Evolutionary conservation across 1,284 basidiomycete species (phyloP).

Genomic region (Leccinum pachyderme): DNA sequence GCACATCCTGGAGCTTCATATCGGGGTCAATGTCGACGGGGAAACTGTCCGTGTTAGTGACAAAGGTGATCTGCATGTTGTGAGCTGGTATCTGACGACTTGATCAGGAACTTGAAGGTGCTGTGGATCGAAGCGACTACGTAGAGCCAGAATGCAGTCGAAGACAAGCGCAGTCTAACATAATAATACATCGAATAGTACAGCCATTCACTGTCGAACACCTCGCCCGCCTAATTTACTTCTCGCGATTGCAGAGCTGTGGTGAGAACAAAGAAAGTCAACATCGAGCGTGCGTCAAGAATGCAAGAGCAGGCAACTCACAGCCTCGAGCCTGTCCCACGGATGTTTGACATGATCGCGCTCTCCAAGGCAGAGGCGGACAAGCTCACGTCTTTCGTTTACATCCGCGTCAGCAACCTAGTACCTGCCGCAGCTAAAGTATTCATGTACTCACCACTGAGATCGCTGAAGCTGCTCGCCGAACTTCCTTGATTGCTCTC

Average conservation of each 20-base stretch:
- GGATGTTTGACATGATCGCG: conserved; percentile 55
- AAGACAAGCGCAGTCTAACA: conserved; percentile 14
- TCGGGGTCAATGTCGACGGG: conserved; percentile 81
- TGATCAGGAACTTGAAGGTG: conserved; percentile 26
- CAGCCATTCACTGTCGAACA: conserved; percentile 24
- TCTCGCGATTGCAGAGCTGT: conserved; percentile 45
- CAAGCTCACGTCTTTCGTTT: conserved; percentile 56
- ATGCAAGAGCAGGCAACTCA: conserved; percentile 15
- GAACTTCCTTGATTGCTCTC: conserved; percentile 66
- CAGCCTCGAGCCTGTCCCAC: conserved; percentile 27
- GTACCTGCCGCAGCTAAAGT: background rate
- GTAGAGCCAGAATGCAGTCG: conserved; percentile 24
- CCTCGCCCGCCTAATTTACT: conserved; percentile 41
- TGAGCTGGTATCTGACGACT: background rate
- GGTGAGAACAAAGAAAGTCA: background rate
- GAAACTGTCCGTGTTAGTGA: conserved; percentile 75
- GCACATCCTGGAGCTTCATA: conserved; percentile 87
- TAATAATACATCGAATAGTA: conserved; percentile 4
- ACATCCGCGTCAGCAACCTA: conserved; percentile 2
- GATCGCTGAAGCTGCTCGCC: conserved; percentile 78
- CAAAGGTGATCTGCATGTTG: conserved; percentile 74
- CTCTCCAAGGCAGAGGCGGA: conserved; percentile 75
- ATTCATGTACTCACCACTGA: conserved; percentile 58
- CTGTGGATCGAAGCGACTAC: conserved; percentile 2
- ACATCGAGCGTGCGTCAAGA: background rate